These are phyloP conservation scores for Phialophora macrospora DNA, from an alignment of 2,329 filamentous ascomycete genomes.

Conservation along the genomic window DNA sequence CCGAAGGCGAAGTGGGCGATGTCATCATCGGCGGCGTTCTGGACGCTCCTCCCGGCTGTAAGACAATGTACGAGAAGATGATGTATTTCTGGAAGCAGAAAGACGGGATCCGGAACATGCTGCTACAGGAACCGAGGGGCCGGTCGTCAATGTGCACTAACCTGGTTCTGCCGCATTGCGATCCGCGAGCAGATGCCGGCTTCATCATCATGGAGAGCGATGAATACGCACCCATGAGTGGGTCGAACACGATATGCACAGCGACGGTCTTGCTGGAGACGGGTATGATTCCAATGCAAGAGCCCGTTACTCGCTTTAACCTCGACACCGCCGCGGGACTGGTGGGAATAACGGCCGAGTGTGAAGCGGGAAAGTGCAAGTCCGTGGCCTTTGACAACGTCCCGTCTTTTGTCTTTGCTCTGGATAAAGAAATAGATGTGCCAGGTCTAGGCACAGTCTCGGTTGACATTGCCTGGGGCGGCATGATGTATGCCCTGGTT, in stretches of 20 bases:
- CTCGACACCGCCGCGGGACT: conserved; percentile 55
- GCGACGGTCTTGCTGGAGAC: conserved; percentile 55
- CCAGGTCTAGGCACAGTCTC: conserved; percentile 48
- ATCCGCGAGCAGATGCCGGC: conserved; percentile 52
- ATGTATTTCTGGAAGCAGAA: conserved; percentile 49
- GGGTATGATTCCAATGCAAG: conserved; percentile 54
- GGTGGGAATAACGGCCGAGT: conserved; percentile 50
- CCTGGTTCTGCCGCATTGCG: conserved; percentile 51
- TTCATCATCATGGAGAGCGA: conserved; percentile 56
- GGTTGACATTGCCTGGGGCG: conserved; percentile 55
- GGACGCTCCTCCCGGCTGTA: conserved; percentile 42
- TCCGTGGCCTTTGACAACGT: conserved; percentile 55
- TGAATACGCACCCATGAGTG: conserved; percentile 55
- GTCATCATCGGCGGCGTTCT: conserved; percentile 57
- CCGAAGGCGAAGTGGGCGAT: conserved; percentile 52
- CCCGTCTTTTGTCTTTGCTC: conserved; percentile 49
- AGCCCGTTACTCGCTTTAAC: conserved; percentile 49
- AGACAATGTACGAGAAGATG: conserved; percentile 58
- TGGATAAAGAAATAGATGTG: conserved; percentile 50
- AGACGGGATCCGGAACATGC: conserved; percentile 50
- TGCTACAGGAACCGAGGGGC: conserved; percentile 56
- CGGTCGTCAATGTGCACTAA: conserved; percentile 50
- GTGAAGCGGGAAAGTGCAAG: conserved; percentile 52
- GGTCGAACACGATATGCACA: conserved; percentile 53
- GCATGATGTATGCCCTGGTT: conserved; percentile 54